Evolutionary conservation across 768 basidiomycete species (phyloP).

Genomic region (Suillus alpinus): DNA sequence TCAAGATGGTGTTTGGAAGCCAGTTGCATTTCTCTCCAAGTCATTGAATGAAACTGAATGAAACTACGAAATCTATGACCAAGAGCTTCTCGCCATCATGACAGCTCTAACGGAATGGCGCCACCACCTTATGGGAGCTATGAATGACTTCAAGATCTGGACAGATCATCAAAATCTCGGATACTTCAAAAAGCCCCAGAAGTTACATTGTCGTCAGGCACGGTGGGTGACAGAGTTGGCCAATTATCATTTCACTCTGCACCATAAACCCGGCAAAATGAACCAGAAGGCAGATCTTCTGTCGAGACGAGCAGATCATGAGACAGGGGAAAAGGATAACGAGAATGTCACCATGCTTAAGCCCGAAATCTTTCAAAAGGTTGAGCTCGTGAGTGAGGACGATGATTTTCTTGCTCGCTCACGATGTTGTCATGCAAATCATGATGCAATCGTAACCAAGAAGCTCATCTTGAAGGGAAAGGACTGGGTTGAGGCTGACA

Average conservation of each 20-base stretch:
- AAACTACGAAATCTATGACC: conserved; percentile 47
- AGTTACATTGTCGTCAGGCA: conserved; percentile 41
- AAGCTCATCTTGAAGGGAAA: neutral
- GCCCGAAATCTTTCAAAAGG: conserved; percentile 10
- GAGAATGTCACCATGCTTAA: conserved; percentile 11
- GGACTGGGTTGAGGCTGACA: neutral
- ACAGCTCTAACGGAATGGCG: conserved; percentile 31
- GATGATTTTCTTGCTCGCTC: neutral
- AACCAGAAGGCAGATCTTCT: conserved; percentile 27
- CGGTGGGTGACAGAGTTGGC: conserved; percentile 38
- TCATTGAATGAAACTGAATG: conserved; percentile 31
- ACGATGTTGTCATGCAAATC: neutral
- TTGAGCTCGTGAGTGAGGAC: neutral
- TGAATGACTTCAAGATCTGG: neutral
- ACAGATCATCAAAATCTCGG: conserved; percentile 32
- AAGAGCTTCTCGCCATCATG: conserved; percentile 50
- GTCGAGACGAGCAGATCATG: conserved; percentile 22
- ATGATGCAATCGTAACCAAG: neutral
- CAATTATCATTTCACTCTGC: conserved; percentile 32
- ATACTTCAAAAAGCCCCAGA: conserved; percentile 39
- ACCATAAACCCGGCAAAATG: conserved; percentile 27
- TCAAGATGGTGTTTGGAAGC: conserved; percentile 26
- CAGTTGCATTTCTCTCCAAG: conserved; percentile 38
- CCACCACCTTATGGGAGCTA: conserved; percentile 10
- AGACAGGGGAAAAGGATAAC: conserved; percentile 18